phyloP scores from a whole-genome alignment of 2,329 filamentous ascomycete species.

The Aspergillus viridinutans region DNA sequence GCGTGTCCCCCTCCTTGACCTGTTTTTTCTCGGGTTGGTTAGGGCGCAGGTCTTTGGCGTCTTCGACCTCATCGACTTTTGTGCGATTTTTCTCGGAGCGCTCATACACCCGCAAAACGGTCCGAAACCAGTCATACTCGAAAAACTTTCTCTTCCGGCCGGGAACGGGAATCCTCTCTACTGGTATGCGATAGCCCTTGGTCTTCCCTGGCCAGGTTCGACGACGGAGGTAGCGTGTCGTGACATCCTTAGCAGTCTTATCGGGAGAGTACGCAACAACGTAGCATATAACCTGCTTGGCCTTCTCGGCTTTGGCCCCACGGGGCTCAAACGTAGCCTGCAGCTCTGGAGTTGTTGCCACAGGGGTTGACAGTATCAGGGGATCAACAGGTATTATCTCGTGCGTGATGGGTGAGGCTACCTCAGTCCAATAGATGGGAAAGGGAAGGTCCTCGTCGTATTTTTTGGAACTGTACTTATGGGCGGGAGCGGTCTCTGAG shows the following conservation, averaged over 20 bases:
- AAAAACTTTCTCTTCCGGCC: constrained; percentile 73
- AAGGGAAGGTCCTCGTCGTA: constrained; percentile 76
- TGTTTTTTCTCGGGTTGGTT: constrained; percentile 67
- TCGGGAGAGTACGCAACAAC: constrained; percentile 77
- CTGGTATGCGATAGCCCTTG: constrained; percentile 73
- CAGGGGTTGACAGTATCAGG: constrained; percentile 59
- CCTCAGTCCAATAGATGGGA: constrained; percentile 91
- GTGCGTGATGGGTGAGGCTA: constrained; percentile 74
- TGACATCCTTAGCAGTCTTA: constrained; percentile 90
- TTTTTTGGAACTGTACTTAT: constrained; percentile 43
- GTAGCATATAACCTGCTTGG: constrained; percentile 87
- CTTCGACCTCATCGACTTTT: constrained; percentile 72
- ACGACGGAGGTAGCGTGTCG: constrained; percentile 79
- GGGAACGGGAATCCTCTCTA: constrained; percentile 77
- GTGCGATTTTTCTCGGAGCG: constrained; percentile 54
- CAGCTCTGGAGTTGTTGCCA: constrained; percentile 69
- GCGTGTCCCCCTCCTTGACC: constrained; percentile 71
- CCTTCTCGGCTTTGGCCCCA: constrained; percentile 75
- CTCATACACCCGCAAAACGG: constrained; percentile 69
- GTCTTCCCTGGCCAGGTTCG: constrained; percentile 82
- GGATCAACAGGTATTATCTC: constrained; percentile 77
- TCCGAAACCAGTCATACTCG: constrained; percentile 83
- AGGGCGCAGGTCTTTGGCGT: constrained; percentile 69
- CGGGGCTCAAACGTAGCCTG: constrained; percentile 75
- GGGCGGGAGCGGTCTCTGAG: constrained; percentile 17